These are phyloP conservation scores for Hydrangea macrophylla DNA, from an alignment of 148 eudicot genomes.

Conservation along the genomic window DNA sequence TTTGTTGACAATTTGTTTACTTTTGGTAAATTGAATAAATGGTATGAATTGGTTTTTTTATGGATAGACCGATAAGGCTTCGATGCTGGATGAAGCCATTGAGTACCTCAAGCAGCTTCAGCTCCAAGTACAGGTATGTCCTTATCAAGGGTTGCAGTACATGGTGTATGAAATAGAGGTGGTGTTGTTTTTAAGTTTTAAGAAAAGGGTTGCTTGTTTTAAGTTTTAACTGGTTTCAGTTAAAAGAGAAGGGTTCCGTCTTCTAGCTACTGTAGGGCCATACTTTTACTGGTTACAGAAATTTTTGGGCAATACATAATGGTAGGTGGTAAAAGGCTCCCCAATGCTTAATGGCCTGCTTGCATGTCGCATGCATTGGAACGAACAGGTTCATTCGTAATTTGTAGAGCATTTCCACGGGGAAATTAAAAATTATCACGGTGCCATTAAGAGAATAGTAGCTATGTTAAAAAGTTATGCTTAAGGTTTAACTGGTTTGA, in stretches of 20 bases:
- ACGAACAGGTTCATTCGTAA: too few relatives aligned
- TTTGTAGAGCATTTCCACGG: too few relatives aligned
- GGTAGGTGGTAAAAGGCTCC: not conserved
- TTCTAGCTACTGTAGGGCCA: not conserved
- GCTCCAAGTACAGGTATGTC: conserved; percentile 79
- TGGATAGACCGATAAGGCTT: conserved; percentile 90
- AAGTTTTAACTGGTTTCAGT: not conserved
- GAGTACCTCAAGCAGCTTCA: conserved; percentile 96
- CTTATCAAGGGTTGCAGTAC: not conserved
- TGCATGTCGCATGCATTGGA: too few relatives aligned
- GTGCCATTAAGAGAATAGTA: too few relatives aligned
- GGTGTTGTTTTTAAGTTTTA: not conserved
- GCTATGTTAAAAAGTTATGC: too few relatives aligned
- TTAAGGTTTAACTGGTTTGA: too few relatives aligned
- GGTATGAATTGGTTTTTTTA: not conserved
- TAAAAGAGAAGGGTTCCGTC: not conserved
- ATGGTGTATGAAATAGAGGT: not conserved
- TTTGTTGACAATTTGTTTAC: not conserved
- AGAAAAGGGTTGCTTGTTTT: not conserved
- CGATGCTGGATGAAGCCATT: conserved; percentile 97
- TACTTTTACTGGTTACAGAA: not conserved
- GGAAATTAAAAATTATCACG: too few relatives aligned
- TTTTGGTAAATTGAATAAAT: not conserved
- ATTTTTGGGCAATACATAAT: not conserved
- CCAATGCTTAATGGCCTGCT: not conserved